Conservation (phyloP, 139 green algal genomes). For the Chlorella vulgaris region DNA sequence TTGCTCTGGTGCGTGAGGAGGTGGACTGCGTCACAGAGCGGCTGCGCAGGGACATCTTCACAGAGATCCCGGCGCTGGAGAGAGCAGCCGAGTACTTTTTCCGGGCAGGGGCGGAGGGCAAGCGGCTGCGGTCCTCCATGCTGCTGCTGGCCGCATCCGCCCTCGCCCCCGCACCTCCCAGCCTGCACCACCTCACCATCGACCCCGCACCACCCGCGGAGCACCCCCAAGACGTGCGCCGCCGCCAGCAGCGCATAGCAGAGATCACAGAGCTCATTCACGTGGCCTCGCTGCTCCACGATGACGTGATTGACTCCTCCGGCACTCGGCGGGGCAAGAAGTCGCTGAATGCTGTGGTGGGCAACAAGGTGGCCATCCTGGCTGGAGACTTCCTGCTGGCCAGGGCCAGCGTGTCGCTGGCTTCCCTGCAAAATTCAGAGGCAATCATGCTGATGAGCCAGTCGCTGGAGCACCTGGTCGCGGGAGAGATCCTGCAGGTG, state of each 20-base stretch:
- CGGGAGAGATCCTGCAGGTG: constrained; percentile 95
- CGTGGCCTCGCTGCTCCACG: constrained; percentile 92
- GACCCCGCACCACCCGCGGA: constrained; percentile 64
- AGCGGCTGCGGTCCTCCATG: constrained; percentile 88
- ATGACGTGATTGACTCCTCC: constrained; percentile 97
- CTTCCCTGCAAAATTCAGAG: constrained; percentile 83
- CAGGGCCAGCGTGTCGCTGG: constrained; percentile 89
- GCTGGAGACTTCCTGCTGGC: constrained; percentile 98
- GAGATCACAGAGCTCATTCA: constrained; percentile 99
- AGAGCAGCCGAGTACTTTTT: constrained; percentile 92
- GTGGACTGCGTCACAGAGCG: constrained; percentile 83
- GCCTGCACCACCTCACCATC: constrained; percentile 50
- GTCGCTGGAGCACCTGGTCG: constrained; percentile 93
- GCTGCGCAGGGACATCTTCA: constrained; percentile 72
- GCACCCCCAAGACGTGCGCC: constrained; percentile 65
- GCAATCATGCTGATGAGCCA: constrained; percentile 88
- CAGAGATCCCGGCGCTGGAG: constrained; percentile 85
- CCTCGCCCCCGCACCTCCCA: constrained; percentile 58
- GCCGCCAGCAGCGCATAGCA: constrained; percentile 92
- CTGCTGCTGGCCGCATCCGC: constrained; percentile 87
- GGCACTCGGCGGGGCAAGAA: constrained; percentile 81
- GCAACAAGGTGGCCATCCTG: constrained; percentile 95
- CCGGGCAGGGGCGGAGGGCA: constrained; percentile 85
- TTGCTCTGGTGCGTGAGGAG: constrained; percentile 74
- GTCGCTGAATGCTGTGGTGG: constrained; percentile 84